Evolutionary conservation across 768 basidiomycete species (phyloP).

Genomic region (Mycena maculata): DNA sequence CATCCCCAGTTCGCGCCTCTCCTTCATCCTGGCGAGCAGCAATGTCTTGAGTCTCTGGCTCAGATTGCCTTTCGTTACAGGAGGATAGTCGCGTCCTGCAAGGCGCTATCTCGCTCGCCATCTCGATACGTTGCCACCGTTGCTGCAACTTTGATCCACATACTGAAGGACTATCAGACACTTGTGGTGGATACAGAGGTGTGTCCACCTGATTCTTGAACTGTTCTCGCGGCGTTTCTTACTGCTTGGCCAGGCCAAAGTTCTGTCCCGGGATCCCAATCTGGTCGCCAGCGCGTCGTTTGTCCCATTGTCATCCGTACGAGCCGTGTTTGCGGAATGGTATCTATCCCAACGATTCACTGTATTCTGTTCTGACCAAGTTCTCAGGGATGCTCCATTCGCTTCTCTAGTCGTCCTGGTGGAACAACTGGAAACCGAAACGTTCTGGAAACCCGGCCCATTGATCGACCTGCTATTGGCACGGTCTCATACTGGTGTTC

Average conservation of each 20-base stretch:
- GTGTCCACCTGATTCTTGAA: background rate
- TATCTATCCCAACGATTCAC: too few relatives aligned
- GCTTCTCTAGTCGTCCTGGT: slow-evolving; percentile 75
- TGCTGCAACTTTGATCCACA: slow-evolving; percentile 76
- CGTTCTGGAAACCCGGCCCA: slow-evolving; percentile 78
- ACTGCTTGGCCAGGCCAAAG: slow-evolving; percentile 56
- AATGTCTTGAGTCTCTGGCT: slow-evolving; percentile 84
- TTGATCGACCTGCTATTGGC: slow-evolving; percentile 83
- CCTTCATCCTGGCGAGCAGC: slow-evolving; percentile 90
- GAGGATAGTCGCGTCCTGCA: slow-evolving; percentile 71
- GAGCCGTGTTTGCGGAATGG: slow-evolving; percentile 88
- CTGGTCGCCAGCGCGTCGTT: slow-evolving; percentile 86
- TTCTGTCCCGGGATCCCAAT: slow-evolving; percentile 78
- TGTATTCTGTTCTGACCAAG: too few relatives aligned
- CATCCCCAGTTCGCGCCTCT: slow-evolving; percentile 75
- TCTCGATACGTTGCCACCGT: slow-evolving; percentile 86
- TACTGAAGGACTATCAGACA: slow-evolving; percentile 83
- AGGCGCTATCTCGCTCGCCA: slow-evolving; percentile 61
- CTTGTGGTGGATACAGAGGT: slow-evolving; percentile 82
- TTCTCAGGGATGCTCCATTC: slow-evolving; percentile 90
- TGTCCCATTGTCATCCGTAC: slow-evolving; percentile 86
- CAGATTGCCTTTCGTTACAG: slow-evolving; percentile 81
- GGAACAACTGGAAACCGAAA: slow-evolving; percentile 66
- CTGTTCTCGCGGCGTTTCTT: background rate
- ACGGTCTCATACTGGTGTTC: slow-evolving; percentile 81